phyloP scores from a whole-genome alignment of 2,329 filamentous ascomycete species.

The Arachnopeziza araneosa region DNA sequence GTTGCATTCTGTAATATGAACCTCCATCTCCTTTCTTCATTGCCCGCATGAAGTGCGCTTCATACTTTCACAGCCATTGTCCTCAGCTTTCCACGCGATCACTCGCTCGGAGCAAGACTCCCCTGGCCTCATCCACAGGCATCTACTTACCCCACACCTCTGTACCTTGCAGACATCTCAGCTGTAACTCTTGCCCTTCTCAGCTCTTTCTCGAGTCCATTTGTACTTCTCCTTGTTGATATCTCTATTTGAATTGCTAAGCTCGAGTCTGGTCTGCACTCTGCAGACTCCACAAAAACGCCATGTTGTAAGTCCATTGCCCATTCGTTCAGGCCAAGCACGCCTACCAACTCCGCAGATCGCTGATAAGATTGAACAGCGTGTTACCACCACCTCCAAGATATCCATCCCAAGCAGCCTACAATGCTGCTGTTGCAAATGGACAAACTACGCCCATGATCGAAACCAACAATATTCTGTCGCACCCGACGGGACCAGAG shows the following conservation, averaged over 20 bases:
- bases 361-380: constrained; percentile 34
- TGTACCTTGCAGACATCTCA: constrained; percentile 16
- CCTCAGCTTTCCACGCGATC: background rate
- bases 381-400: constrained; percentile 80
- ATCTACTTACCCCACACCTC: constrained; percentile 18
- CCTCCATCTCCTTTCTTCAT: too few species aligned
- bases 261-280: constrained; percentile 39
- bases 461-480: constrained; percentile 89
- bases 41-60: too few species aligned
- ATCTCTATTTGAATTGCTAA: background rate
- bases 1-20: background rate
- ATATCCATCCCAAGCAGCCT: constrained; percentile 69
- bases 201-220: constrained; percentile 22
- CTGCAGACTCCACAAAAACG: constrained; percentile 10
- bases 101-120: background rate
- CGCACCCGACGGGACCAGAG: constrained; percentile 73
- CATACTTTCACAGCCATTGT: too few species aligned
- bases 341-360: constrained; percentile 4
- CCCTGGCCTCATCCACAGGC: constrained; percentile 4
- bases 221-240: background rate
- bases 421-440: constrained; percentile 65
- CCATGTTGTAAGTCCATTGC: constrained; percentile 27
- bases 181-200: background rate
- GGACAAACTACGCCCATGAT: constrained; percentile 66
- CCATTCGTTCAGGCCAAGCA: background rate